phyloP scores from a whole-genome alignment of 768 basidiomycete species.

The Macrocybe gigantea region DNA sequence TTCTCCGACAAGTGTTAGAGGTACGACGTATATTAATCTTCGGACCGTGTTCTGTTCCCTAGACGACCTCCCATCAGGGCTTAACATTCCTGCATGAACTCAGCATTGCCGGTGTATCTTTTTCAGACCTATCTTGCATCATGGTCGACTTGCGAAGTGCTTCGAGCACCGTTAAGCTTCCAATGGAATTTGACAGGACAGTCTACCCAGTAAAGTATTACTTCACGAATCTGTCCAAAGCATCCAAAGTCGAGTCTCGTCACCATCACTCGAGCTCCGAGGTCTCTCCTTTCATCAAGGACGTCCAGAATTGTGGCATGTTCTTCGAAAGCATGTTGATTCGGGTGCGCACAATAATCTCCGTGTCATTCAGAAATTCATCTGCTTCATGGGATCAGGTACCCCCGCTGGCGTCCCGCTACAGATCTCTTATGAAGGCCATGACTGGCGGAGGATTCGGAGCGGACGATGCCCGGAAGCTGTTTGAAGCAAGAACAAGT shows the following conservation, averaged over 20 bases:
- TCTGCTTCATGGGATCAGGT: constrained; percentile 19
- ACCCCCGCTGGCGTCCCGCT: constrained; percentile 31
- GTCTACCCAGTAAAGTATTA: constrained; percentile 22
- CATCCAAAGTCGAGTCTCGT: constrained; percentile 13
- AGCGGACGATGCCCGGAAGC: constrained; percentile 42
- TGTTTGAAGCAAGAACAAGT: constrained; percentile 44
- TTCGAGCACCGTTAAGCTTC: constrained; percentile 11
- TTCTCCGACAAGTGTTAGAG: constrained; percentile 46
- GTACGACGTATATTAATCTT: constrained; percentile 16
- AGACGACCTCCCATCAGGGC: constrained; percentile 21
- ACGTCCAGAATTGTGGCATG: constrained; percentile 34
- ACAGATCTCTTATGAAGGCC: constrained; percentile 38
- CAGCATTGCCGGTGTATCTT: constrained; percentile 29
- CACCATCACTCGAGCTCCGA: constrained; percentile 3
- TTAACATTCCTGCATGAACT: constrained; percentile 46
- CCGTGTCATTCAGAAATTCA: background rate
- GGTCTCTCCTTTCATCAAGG: constrained; percentile 21
- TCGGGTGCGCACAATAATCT: constrained; percentile 19
- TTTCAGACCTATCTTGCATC: constrained; percentile 27
- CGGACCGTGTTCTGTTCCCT: background rate
- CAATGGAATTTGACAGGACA: constrained; percentile 12
- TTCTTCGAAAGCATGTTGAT: constrained; percentile 30
- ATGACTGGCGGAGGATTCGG: constrained; percentile 42
- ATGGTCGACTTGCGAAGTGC: constrained; percentile 39
- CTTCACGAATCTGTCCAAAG: constrained; percentile 21